Percentiles rank a stretch among this genome's conserved stretches.
Conservation (phyloP, 495 filamentous ascomycete genomes). For the Astrothelium macrocarpum region DNA sequence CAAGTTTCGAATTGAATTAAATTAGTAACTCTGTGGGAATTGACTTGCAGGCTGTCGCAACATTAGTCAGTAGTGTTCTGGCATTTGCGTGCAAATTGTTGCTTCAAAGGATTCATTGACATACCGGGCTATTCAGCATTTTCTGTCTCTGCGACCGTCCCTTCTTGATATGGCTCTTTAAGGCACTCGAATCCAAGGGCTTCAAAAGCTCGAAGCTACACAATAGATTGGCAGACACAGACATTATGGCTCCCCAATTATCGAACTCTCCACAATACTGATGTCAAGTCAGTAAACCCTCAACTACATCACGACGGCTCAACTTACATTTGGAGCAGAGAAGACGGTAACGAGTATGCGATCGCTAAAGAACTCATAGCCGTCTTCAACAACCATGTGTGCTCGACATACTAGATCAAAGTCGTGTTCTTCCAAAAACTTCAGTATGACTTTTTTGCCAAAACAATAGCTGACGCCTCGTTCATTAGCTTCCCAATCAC, state of each 20-base stretch:
- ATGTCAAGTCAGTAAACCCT: constrained; percentile 17
- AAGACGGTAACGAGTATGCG: constrained; percentile 94
- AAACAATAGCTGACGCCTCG: constrained; percentile 98
- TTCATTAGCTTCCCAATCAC: constrained; percentile 97
- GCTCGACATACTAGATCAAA: constrained; percentile 96
- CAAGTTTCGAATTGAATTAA: background rate
- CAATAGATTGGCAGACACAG: constrained; percentile 81
- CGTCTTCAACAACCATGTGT: constrained; percentile 99
- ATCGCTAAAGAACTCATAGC: constrained; percentile 98
- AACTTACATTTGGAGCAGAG: constrained; percentile 88
- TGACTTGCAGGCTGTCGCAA: constrained; percentile 22
- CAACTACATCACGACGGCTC: constrained; percentile 11
- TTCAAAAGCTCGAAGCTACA: constrained; percentile 98
- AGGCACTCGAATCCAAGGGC: constrained; percentile 86
- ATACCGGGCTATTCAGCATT: constrained; percentile 87
- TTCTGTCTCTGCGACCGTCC: constrained; percentile 81
- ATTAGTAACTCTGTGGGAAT: constrained; percentile 26
- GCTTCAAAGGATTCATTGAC: constrained; percentile 9
- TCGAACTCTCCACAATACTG: constrained; percentile 99
- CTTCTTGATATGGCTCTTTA: constrained; percentile 99
- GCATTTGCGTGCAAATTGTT: background rate
- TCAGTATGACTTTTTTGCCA: constrained; percentile 95
- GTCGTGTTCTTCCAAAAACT: constrained; percentile 89
- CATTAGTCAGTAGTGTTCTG: constrained; percentile 7
- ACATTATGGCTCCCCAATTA: constrained; percentile 99